These are phyloP conservation scores for Auriscalpium orientale DNA, from an alignment of 768 basidiomycete genomes.

Conservation along the genomic window DNA sequence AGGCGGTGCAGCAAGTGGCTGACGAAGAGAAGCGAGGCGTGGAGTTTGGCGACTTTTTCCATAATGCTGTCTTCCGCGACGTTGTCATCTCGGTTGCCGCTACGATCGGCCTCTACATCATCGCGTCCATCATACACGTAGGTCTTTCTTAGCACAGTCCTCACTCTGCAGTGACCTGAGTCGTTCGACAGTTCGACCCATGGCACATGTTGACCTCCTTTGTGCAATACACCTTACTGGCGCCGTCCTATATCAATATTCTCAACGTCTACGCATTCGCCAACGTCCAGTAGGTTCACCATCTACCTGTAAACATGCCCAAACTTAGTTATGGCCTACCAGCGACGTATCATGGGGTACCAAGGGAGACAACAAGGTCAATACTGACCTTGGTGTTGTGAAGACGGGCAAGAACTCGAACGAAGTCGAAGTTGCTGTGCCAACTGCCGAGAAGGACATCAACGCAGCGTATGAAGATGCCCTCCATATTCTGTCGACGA, in stretches of 20 bases:
- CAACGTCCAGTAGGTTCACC: slow-evolving; percentile 54
- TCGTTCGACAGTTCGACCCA: slow-evolving; percentile 69
- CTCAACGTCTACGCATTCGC: slow-evolving; percentile 89
- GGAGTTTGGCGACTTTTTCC: slow-evolving; percentile 53
- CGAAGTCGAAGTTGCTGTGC: slow-evolving; percentile 81
- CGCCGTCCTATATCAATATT: slow-evolving; percentile 90
- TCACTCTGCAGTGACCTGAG: neutral
- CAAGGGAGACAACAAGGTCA: slow-evolving; percentile 86
- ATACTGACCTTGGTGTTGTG: slow-evolving; percentile 81
- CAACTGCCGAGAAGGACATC: slow-evolving; percentile 83
- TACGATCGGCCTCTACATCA: slow-evolving; percentile 83
- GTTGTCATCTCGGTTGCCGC: slow-evolving; percentile 81
- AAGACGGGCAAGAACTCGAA: slow-evolving; percentile 58
- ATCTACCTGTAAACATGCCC: neutral
- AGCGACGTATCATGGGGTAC: slow-evolving; percentile 93
- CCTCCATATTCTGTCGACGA: slow-evolving; percentile 68
- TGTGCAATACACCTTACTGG: slow-evolving; percentile 85
- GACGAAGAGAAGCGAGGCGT: slow-evolving; percentile 38
- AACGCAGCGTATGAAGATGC: slow-evolving; percentile 90
- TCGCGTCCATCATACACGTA: slow-evolving; percentile 80
- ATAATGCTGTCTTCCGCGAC: slow-evolving; percentile 76
- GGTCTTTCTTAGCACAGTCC: slow-evolving; percentile 24
- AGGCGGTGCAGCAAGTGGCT: slow-evolving; percentile 62
- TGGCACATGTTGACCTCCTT: slow-evolving; percentile 99
- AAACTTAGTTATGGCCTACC: neutral